phyloP scores from a whole-genome alignment of 2,329 filamentous ascomycete genomes.

The Fusarium sp. region DNA sequence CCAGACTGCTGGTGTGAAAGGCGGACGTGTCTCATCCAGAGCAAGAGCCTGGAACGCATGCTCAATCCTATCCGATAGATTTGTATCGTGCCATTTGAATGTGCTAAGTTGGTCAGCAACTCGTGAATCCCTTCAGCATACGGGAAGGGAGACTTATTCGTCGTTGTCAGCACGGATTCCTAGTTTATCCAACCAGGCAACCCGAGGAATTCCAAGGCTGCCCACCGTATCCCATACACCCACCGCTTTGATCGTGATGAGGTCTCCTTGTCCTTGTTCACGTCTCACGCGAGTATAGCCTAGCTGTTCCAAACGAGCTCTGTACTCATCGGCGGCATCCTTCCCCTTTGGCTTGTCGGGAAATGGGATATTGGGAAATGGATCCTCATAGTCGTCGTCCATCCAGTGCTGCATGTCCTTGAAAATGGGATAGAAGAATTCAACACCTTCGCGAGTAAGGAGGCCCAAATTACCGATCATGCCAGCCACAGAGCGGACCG shows the following conservation, averaged over 20 bases:
- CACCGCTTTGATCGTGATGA: constrained; percentile 62
- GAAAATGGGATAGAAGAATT: constrained; percentile 70
- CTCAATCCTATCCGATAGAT: constrained; percentile 66
- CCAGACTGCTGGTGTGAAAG: constrained; percentile 71
- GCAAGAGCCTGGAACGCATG: constrained; percentile 73
- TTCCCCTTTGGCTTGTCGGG: constrained; percentile 64
- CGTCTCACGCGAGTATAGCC: constrained; percentile 61
- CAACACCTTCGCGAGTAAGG: constrained; percentile 67
- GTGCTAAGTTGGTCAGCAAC: constrained; percentile 55
- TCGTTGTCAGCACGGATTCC: constrained; percentile 62
- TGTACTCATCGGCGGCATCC: constrained; percentile 60
- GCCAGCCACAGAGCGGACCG: constrained; percentile 68
- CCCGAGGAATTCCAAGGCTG: constrained; percentile 62
- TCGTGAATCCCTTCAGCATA: not conserved
- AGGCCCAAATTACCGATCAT: constrained; percentile 67
- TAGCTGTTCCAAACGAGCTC: constrained; percentile 61
- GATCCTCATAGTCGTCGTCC: constrained; percentile 61
- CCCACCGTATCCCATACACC: constrained; percentile 66
- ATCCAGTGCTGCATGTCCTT: constrained; percentile 70
- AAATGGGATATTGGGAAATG: constrained; percentile 64
- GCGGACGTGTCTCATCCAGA: constrained; percentile 68
- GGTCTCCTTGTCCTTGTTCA: constrained; percentile 55
- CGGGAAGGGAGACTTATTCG: constrained; percentile 58
- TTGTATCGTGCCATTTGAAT: constrained; percentile 69
- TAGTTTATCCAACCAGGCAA: constrained; percentile 62